Conservation (phyloP, 2,329 filamentous ascomycete species). For the Diaporthe sp. region DNA sequence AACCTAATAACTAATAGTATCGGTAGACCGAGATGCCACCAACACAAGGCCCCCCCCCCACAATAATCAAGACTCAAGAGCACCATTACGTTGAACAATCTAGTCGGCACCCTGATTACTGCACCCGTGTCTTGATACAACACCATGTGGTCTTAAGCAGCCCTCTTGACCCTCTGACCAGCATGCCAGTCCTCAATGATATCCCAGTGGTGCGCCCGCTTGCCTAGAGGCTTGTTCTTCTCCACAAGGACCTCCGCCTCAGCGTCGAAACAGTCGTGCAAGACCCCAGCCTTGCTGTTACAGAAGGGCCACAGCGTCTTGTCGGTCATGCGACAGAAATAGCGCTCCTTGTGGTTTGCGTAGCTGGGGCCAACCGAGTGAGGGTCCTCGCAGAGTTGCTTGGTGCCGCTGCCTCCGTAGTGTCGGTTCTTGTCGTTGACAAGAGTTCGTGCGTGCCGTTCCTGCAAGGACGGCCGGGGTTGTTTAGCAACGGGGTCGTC, state of each 20-base stretch:
- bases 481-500: neutral
- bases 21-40: neutral
- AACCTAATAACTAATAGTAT: neutral
- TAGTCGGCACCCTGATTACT: constrained; percentile 1
- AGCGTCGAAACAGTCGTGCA: constrained; percentile 4
- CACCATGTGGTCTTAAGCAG: neutral
- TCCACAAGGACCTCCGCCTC: constrained; percentile 17
- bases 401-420: neutral
- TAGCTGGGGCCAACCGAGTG: constrained; percentile 30
- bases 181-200: constrained; percentile 24
- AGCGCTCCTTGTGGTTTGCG: constrained; percentile 12
- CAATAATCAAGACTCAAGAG: neutral
- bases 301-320: constrained; percentile 31
- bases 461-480: neutral
- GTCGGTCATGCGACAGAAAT: constrained; percentile 25
- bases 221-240: neutral
- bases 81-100: neutral
- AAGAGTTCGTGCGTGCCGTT: neutral
- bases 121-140: neutral
- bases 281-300: neutral
- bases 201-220: constrained; percentile 18
- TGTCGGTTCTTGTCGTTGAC: constrained; percentile 7
- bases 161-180: neutral
- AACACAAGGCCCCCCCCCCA: neutral
- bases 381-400: neutral